These are phyloP conservation scores for Trichomonas vaginalis DNA, from an alignment of 208 protist genomes.

Conservation along the genomic window DNA sequence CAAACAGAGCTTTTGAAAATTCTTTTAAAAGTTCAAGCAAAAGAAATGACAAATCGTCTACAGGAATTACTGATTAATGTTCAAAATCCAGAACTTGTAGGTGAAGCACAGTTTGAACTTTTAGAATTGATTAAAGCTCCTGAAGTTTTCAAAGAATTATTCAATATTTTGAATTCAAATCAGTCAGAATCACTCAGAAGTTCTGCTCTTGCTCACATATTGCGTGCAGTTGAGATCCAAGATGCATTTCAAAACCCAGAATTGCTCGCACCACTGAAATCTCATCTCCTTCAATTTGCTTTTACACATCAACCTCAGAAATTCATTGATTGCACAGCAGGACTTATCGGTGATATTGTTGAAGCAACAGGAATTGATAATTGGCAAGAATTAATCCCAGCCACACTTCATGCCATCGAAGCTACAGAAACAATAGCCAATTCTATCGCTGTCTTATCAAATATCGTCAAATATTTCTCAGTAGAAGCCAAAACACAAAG, in stretches of 20 bases:
- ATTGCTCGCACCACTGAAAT: not conserved
- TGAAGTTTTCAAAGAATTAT: not conserved
- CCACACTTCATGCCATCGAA: not conserved
- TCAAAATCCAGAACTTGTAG: not conserved
- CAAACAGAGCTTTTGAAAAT: not conserved
- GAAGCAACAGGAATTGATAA: not conserved
- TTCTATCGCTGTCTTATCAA: not conserved
- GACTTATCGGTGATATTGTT: not conserved
- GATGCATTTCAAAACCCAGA: not conserved
- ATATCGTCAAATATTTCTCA: not conserved
- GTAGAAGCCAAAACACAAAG: not conserved
- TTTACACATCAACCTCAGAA: not conserved
- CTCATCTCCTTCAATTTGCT: not conserved
- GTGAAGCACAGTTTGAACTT: not conserved
- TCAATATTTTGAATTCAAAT: not conserved
- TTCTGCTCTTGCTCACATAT: not conserved
- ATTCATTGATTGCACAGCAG: not conserved
- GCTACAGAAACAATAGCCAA: not conserved
- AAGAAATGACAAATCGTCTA: not conserved
- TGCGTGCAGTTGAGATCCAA: not conserved
- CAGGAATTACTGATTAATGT: not conserved
- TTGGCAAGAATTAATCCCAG: not conserved
- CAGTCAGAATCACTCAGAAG: not conserved
- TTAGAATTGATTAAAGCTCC: not conserved
- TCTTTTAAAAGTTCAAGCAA: not conserved